phyloP scores from a whole-genome alignment of 2,329 filamentous ascomycete species.

The Aspergillus phoenicis region DNA sequence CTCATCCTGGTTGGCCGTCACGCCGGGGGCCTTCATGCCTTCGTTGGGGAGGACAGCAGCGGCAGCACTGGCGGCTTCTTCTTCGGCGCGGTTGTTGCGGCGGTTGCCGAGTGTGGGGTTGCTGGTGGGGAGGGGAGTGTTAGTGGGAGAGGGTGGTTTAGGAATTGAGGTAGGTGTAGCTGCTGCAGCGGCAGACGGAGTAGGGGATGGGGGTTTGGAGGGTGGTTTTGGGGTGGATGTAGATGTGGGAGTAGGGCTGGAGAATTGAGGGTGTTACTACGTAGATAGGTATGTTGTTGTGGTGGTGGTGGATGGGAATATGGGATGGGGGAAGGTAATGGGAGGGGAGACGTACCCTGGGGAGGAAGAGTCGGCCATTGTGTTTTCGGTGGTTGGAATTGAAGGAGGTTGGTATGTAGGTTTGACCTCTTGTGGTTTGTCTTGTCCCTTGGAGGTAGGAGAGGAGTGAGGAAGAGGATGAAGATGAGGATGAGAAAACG shows the following conservation, averaged over 20 bases:
- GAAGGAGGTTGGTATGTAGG: background rate
- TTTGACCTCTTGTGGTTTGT: background rate
- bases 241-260: background rate
- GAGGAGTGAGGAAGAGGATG: background rate
- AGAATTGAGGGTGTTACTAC: background rate
- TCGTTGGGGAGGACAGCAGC: background rate
- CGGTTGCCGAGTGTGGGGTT: background rate
- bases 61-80: background rate
- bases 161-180: background rate
- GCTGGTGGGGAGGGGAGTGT: background rate
- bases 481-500: background rate
- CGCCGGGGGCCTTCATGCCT: background rate
- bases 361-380: background rate
- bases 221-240: background rate
- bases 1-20: conserved; percentile 9
- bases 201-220: background rate
- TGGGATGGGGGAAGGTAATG: too few relatives aligned
- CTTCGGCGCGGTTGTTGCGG: background rate
- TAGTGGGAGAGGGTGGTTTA: background rate
- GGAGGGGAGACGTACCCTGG: background rate
- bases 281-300: background rate
- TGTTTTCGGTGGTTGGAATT: background rate
- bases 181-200: background rate
- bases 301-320: background rate
- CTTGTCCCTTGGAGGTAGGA: background rate